Evolutionary conservation across 306 rosid genomes (phyloP), one percentile per base, ranked within the genome.

Genomic region (Casuarina cunninghamiana): DNA sequence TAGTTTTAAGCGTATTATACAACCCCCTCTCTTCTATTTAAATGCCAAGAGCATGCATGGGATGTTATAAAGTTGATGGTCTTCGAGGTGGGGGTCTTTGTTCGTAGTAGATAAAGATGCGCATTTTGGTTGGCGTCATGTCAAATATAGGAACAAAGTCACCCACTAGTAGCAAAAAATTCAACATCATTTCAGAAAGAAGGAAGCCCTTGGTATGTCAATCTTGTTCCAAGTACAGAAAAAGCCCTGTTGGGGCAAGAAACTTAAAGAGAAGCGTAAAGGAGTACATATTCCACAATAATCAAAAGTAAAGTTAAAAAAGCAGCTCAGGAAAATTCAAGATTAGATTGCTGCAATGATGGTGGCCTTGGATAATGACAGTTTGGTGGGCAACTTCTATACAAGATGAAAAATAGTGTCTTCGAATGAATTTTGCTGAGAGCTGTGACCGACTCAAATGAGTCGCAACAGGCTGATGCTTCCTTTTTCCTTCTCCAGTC

Each of bases 61-160:
- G n/a, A n/a, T n/a, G n/a, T n/a, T n/a, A n/a, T n/a, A n/a, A n/a
- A n/a, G n/a, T n/a, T n/a, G n/a, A n/a, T n/a, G n/a, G n/a, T n/a
- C n/a, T n/a, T n/a, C n/a, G n/a, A n/a, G n/a, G n/a, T n/a, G n/a
- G n/a, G n/a, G n/a, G n/a, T n/a, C n/a, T n/a, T n/a, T n/a, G n/a
- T n/a, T n/a, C n/a, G n/a, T 65, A 80, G 79, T 62, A 67, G 83
- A 81, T 82, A 88, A 78, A 8, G 83, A 88, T 74, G 83, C 79
- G 90, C 85, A 80, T 80, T 86, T 83, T 83, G 80, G 79, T 87
- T 82, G n/a, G n/a, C n/a, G n/a, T 86, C 89, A 85, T 76, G 86
- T 84, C 89, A 86, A 83, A 80, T 76, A 86, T 80, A 77, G 81
- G 79, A 77, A 77, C 77, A 81, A 66, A 83, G 38, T 71, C 61